These are phyloP conservation scores for Papiliotrema fonsecae DNA, from an alignment of 1,284 basidiomycete genomes.

Conservation along the genomic window DNA sequence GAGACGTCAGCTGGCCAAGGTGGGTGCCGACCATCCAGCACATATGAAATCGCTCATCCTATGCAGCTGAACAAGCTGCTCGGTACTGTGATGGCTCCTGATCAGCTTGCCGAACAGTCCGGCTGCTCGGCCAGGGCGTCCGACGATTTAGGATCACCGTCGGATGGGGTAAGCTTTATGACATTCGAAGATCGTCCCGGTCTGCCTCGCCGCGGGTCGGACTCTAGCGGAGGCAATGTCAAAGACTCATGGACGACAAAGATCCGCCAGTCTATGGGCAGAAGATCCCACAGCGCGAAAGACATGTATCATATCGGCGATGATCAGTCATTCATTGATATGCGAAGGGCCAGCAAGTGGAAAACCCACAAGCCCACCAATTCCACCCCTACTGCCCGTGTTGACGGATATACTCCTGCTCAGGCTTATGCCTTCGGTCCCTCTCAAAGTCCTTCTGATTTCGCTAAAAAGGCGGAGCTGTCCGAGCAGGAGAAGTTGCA, in stretches of 20 bases:
- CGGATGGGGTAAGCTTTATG: background rate
- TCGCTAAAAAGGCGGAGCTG: background rate
- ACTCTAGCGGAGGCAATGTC: background rate
- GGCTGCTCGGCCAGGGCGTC: background rate
- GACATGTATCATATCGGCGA: background rate
- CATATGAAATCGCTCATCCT: background rate
- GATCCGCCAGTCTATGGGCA: background rate
- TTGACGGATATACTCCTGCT: no score
- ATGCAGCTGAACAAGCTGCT: constrained; percentile 5
- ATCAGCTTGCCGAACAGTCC: background rate
- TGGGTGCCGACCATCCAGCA: background rate
- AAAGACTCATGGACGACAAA: background rate
- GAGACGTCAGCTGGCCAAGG: constrained; percentile 1
- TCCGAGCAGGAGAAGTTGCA: background rate
- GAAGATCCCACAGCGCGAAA: background rate
- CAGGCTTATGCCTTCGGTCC: no score
- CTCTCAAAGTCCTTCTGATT: no score
- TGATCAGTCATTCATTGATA: background rate
- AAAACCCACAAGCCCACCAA: background rate
- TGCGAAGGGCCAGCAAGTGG: background rate
- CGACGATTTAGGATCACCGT: background rate
- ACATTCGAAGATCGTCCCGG: background rate
- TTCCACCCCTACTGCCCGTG: background rate
- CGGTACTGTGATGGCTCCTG: constrained; percentile 1
- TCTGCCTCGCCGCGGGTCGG: background rate